Conservation (phyloP, 2,329 filamentous ascomycete genomes). For the Proliferodiscus dingleyae region DNA sequence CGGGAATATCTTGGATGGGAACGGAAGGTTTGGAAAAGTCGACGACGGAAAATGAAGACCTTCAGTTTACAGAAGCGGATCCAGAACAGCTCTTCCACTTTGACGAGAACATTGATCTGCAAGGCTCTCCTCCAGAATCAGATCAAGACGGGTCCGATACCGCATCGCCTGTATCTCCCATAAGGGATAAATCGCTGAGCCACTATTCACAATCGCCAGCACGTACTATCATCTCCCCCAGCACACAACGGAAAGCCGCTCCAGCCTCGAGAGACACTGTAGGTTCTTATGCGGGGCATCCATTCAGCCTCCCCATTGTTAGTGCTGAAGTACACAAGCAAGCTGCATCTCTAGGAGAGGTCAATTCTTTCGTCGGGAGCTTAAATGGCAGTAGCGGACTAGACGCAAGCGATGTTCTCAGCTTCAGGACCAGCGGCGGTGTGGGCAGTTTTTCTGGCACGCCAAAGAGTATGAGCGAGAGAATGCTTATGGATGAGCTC, state of each 20-base stretch:
- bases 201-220: conserved; percentile 20
- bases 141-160: conserved; percentile 11
- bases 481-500: conserved; percentile 30
- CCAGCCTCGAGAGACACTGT: conserved; percentile 23
- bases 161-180: conserved; percentile 4
- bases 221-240: conserved; percentile 12
- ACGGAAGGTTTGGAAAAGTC: not conserved
- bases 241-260: not conserved
- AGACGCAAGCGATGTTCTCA: conserved; percentile 25
- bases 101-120: conserved; percentile 18
- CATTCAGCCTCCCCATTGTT: conserved; percentile 49
- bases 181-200: conserved; percentile 7
- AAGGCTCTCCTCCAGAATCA: conserved; percentile 7
- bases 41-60: conserved; percentile 5
- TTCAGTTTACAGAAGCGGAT: conserved; percentile 20
- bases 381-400: conserved; percentile 32
- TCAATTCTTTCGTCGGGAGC: conserved; percentile 49
- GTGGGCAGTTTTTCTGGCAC: conserved; percentile 21
- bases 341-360: conserved; percentile 44
- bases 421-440: conserved; percentile 21
- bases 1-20: not conserved
- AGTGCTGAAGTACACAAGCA: conserved; percentile 45
- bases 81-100: conserved; percentile 26
- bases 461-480: conserved; percentile 29
- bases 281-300: conserved; percentile 49